Evolutionary conservation across 176 grass and related monocot genomes (phyloP).

Genomic region (Oryza meyeriana): DNA sequence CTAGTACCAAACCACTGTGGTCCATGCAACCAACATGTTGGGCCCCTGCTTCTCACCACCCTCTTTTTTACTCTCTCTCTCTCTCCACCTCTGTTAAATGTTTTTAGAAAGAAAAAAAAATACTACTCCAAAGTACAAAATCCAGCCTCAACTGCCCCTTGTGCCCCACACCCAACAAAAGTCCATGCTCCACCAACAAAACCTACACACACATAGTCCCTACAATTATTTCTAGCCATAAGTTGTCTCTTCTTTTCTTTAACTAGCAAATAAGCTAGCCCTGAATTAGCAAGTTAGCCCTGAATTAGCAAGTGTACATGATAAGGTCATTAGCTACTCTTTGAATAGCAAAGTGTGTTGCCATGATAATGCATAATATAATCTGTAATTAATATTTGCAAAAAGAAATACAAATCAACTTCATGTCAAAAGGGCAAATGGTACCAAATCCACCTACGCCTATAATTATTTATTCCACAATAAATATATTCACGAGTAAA

Average conservation of each 20-base stretch:
- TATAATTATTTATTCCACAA: too few relatives aligned
- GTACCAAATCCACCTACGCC: too few relatives aligned
- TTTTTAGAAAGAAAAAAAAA: neutral
- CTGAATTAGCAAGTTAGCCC: neutral
- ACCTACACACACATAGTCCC: neutral
- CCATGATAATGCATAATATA: too few relatives aligned
- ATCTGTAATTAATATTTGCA: neutral
- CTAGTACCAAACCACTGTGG: constrained; percentile 7
- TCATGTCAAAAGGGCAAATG: neutral
- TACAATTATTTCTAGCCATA: neutral
- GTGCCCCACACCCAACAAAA: neutral
- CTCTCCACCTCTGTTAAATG: neutral
- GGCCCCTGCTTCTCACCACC: neutral
- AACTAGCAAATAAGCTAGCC: neutral
- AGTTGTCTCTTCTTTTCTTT: neutral
- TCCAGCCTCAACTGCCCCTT: constrained; percentile 2
- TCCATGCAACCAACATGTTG: neutral
- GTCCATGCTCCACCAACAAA: neutral
- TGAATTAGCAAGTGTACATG: too few relatives aligned
- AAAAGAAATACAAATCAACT: neutral
- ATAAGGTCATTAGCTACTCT: neutral
- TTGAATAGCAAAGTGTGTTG: neutral
- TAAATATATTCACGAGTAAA: too few relatives aligned
- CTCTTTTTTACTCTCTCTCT: neutral
- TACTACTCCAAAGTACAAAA: neutral